phyloP scores from a whole-genome alignment of 306 rosid species.

The Quercus wislizeni region DNA sequence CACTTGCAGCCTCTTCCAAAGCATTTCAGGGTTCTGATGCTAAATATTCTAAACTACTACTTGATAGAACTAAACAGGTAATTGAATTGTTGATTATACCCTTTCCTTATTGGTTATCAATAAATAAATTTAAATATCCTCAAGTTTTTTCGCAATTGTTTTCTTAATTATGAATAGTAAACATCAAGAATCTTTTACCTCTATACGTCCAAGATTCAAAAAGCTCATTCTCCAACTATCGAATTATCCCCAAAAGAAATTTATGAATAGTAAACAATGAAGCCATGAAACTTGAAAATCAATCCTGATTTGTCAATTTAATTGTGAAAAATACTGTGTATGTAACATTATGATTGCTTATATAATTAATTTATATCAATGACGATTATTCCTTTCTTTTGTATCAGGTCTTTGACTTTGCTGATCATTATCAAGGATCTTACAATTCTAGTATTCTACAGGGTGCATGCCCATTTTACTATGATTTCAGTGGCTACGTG shows the following conservation, averaged over 20 bases:
- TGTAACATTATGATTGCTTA: too few species aligned
- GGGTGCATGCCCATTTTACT: constrained; percentile 48
- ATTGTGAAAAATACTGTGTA: too few species aligned
- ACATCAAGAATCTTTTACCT: too few species aligned
- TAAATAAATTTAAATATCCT: not conserved
- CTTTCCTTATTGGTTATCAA: not conserved
- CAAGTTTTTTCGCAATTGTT: too few species aligned
- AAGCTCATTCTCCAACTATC: too few species aligned
- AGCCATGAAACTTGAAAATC: too few species aligned
- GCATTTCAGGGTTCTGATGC: not conserved
- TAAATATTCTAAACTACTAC: constrained; percentile 23
- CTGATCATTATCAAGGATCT: constrained; percentile 43
- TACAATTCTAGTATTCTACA: constrained; percentile 27
- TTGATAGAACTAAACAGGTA: constrained; percentile 23
- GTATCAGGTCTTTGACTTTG: constrained; percentile 43
- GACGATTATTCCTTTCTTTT: not conserved
- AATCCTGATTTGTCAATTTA: not conserved
- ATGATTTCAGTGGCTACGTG: constrained; percentile 40
- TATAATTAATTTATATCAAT: not conserved
- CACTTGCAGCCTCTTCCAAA: constrained; percentile 56
- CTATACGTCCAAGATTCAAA: too few species aligned
- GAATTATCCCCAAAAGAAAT: too few species aligned
- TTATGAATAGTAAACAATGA: too few species aligned
- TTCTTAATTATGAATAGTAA: too few species aligned
- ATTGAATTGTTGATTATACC: not conserved